Evolutionary conservation across 78 protist genomes (phyloP), one percentile per base, ranked within the genome.

Genomic region (Protostelium mycophagum): DNA sequence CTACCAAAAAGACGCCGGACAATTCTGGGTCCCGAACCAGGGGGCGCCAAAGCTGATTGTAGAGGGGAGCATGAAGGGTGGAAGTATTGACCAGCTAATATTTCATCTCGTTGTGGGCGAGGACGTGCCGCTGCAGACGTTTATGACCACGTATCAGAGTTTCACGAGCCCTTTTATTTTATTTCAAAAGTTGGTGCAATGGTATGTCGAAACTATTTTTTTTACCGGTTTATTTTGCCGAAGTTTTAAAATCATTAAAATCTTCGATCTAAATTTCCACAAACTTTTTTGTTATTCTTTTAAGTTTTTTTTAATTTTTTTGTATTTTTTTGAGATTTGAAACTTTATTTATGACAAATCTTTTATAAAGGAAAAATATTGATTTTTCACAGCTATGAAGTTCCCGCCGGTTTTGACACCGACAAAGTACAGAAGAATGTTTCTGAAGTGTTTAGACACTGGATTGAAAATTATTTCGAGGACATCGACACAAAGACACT

Each of bases 131-230:
- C 73, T 51, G 73, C 73, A 87, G 51, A 94, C 96, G 0, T 94
- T 94, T 84, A 36, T 91, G 36, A 37, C 90, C 89, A 94, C 96
- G 28, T 88, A 88, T 37, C 91, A 84, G 63, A 88, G 94, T 29
- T 94, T 94, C 89, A 91, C 94, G 28, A 91, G 85, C 28, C 90
- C 96, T 16, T 73, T 83, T 83, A 85, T 85, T 35, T 86, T 94
- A 39, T 29, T 94, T 34, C 92, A 91, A 28, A 94, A 94, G 88
- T 51, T 94, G 36, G 35, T 90, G 16, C 91, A 91, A 35, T 83
- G 96, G 36, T 94, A 16, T 25, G 73, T 51, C 73, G 16, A n/a
- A n/a, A n/a, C n/a, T n/a, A n/a, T n/a, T n/a, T n/a, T n/a, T n/a
- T n/a, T n/a, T n/a, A n/a, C n/a, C n/a, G n/a, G n/a, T n/a, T n/a